Base-by-base conservation (phyloP, 2,329 filamentous ascomycete species). In the Talaromyces marneffei region DNA sequence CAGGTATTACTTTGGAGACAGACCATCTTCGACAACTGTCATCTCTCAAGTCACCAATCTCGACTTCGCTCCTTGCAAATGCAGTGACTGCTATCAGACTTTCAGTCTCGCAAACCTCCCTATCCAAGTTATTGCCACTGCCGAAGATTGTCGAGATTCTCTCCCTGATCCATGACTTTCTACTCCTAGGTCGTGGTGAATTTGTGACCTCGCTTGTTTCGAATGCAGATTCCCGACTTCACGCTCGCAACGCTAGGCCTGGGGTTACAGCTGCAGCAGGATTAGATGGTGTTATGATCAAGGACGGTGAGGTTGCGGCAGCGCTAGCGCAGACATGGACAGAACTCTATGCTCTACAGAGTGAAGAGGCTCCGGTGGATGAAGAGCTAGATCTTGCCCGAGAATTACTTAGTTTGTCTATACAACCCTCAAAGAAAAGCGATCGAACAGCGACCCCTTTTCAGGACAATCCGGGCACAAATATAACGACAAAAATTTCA, bases 141-240 rank as follows among this genome's bases (percentile, higher is more conserved):
- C 81, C 84, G 10, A 89, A 85, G 67, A 91, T 96, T 3, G 78
- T 91, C 5, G 88, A 94, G 65, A 85, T 90, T 55, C 79, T 97
- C 14, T 85, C 86, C 29, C 80, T 97, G 8, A 80, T 97, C 1
- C 84, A 92, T 53, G 87, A 94, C 61, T 97, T 96, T 75, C 91
- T 97, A 66, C 82, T 99, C 2, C 82, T 99, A 0, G 88, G 89
- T 0, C 85, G 91, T 35, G 93, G 93, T 57, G 94, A 97, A 72
- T 99, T 99, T 72, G 91, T 92, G 20, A 87, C 94, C 75, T 88
- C 89, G 0, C 77, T 99, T 27, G 91, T 95, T 1, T 85, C 88
- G 37, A 90, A 97, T 76, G 91, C 93, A 0, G 91, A 97, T 66
- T 85, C 88, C 59, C 88, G 87, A 66, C 83, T 94, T 25, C 83